Evolutionary conservation across 768 basidiomycete genomes (phyloP), one percentile per base, ranked within the genome.

Genomic region (Termitomyces sp.): DNA sequence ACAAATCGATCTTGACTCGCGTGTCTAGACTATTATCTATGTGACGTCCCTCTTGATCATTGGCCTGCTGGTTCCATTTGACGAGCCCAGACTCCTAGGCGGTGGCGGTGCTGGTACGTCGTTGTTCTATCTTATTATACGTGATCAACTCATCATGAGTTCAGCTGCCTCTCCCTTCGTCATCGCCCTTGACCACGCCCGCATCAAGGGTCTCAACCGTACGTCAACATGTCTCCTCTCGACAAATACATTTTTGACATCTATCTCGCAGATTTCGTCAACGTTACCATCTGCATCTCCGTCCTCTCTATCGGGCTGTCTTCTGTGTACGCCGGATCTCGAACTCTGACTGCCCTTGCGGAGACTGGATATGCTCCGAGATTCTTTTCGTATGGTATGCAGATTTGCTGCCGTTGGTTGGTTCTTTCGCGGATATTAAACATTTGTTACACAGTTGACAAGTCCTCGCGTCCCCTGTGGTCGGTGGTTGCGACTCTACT

Each of bases 281-380:
- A 79, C 57, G 69, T 65, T 25, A 75, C 75, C 8, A 77, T 79
- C 46, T 79, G 78, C 59, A 67, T 79, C 12, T 77, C 77, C 43
- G 78, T 79, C 34, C 66, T 79, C 21, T 77, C 76, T 0, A 77
- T 79, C 50, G 78, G 77, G 37, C 64, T 79, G 34, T 76, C 78
- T 38, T 76, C 72, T 56, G 75, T 79, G 6, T 79, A 78, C 53
- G 77, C 76, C 35, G 76, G 75, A 12, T 79, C 78, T 7, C 70
- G 77, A 53, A 79, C 77, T 1, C 63, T 79, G 35, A 73, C 75
- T 41, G 78, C 78, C 14, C 71, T 79, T 40, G 76, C 75, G 19
- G 77, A 79, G 62, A 77, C 76, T 12, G 78, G 78, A 11, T 79
- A 76, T 53, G 76, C 78, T 1, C 78, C 78, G 21, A 73, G 63